Evolutionary conservation across 1,284 basidiomycete species (phyloP), one percentile per base, ranked within the genome.

Genomic region (Grifola frondosa): DNA sequence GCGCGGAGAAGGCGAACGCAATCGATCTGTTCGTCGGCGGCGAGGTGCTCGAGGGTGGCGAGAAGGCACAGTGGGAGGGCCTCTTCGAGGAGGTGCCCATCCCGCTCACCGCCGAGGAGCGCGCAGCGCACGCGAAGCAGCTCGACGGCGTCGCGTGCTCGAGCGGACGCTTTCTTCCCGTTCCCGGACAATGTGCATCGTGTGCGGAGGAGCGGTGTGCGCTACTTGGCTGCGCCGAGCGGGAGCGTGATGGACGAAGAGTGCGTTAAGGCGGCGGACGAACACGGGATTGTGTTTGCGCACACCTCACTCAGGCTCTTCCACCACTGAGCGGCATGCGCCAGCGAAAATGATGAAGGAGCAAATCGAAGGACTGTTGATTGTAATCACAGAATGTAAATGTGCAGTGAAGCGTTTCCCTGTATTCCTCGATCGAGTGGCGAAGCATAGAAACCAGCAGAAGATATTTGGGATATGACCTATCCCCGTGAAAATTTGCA

Each of bases 141-240:
- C 70, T 97, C 48, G 83, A 85, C 41, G 89, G 83, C 25, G 96
- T 99, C 37, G 84, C 89, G 6, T 95, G 95, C 66, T 91, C 91
- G 26, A 93, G 89, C 53, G 97, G 99, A 60, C n/a, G 96, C 96
- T 45, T 99, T 99, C 79, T 99, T 99, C 91, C 96, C 96, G 29
- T 99, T 99, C 84, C 84, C 94, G 7, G 97, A 99, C 68, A 99
- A 99, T 61, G 96, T 99, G 30, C 89, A 97, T 67, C 78, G 96
- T 44, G 92, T 91, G 38, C 79, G 83, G 64, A 87, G 91, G 74
- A 94, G 91, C 51, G 96, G 96, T 1, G 93, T 92, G 37, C 82
- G 73, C 61, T 98, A 96, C 69, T 78, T 99, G 44, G 94, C 91
- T 22, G 97, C 97, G 4, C 94, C 96, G 1, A 87, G 88, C 42